These are phyloP conservation scores for Avena eriantha DNA, from an alignment of 176 grass and related monocot genomes.

Conservation along the genomic window DNA sequence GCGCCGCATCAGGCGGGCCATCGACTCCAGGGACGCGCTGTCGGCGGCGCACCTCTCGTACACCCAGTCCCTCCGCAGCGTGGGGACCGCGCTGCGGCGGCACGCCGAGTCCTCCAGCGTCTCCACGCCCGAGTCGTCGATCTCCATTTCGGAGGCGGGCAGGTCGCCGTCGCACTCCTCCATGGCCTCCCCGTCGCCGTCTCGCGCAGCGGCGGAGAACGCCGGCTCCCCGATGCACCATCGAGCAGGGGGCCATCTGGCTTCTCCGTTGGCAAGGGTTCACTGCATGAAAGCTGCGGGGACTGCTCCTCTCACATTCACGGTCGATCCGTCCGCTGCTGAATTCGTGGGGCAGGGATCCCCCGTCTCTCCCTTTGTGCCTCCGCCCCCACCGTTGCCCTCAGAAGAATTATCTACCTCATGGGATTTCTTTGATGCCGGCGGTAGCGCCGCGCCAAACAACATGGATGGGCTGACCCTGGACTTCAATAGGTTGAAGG, in stretches of 20 bases:
- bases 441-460: constrained; percentile 33
- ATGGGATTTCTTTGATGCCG: constrained; percentile 86
- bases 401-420: constrained; percentile 22
- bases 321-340: constrained; percentile 64
- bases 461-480: constrained; percentile 49
- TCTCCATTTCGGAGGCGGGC: constrained; percentile 84
- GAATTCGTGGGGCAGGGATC: constrained; percentile 63
- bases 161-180: constrained; percentile 93
- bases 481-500: constrained; percentile 60
- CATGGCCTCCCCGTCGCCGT: constrained; percentile 81
- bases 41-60: constrained; percentile 89
- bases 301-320: constrained; percentile 56
- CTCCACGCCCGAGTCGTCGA: constrained; percentile 61
- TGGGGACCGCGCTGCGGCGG: constrained; percentile 66
- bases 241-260: constrained; percentile 45
- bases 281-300: constrained; percentile 62
- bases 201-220: constrained; percentile 51
- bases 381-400: constrained; percentile 48
- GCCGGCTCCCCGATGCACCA: constrained; percentile 35
- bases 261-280: constrained; percentile 48
- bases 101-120: constrained; percentile 75
- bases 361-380: constrained; percentile 51
- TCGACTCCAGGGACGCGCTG: constrained; percentile 75
- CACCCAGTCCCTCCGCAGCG: constrained; percentile 64
- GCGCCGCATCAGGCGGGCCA: constrained; percentile 66